Evolutionary conservation across 1,139 yeast genomes (phyloP), one percentile per base, ranked within the genome.

Genomic region (Pichia sp.): DNA sequence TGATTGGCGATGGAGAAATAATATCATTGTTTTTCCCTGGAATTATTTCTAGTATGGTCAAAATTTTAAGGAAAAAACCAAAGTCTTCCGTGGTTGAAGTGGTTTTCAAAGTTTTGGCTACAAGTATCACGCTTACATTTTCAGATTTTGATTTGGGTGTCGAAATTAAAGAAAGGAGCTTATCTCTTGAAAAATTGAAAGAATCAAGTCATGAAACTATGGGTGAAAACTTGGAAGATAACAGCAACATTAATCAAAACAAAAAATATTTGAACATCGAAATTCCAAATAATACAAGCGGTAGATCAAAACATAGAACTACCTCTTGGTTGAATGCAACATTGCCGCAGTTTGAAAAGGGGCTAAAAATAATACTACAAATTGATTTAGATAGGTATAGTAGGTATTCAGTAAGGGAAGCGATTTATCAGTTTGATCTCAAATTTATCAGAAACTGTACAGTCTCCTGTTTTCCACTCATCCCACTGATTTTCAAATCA

Each of bases 251-350:
- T 18, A 12, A 20, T 9, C 23, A 12, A 10, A 8, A 23, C 9
- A 34, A 35, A 56, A 40, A 3, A 23, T 14, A n/a, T 1, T 9
- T 34, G 4, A 11, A 21, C 3, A 33, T 44, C 6, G 21, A 34
- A 3, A 50, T 55, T 12, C 56, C 59, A 5, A 45, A 45, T 39
- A 45, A 43, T 3, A 37, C 46, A 5, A 46, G 44, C 0, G 48
- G 14, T 3, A 21, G 47, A n/a, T 60, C 58, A 34, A 44, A 52
- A 1, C 75, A 71, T 46, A 64, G 88, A 49, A 69, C 77, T 2
- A 61, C 63, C 11, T 56, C 74, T 9, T 84, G 95, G 95, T 59
- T 82, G 18, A 63, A 56, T 17, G 85, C 80, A 0, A 79, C 89
- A 0, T 66, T 81, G 2, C 63, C 66, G 25, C 91, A 84, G 52